A percentile compares a stretch with the other conserved stretches of the same genome.
Conservation (phyloP, 345 rosid genomes). For the Eucalyptus tenuipes region DNA sequence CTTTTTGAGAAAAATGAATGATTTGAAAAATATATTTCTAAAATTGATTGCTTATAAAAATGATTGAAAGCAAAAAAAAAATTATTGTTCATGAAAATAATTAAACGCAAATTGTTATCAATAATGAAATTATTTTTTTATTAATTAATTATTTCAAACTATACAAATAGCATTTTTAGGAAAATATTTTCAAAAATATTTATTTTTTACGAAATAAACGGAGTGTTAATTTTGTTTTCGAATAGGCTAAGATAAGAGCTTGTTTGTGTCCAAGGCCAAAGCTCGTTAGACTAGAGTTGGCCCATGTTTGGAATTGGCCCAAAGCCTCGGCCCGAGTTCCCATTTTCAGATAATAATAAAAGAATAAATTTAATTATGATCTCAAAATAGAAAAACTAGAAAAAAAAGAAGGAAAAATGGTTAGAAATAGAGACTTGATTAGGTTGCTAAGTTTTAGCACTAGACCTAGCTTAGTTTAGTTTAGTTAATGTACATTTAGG, state of each 20-base stretch:
- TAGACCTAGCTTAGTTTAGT: not conserved
- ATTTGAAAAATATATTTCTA: accelerated
- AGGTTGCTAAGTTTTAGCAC: not conserved
- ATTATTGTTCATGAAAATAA: too few relatives aligned
- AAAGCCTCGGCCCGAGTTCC: not conserved
- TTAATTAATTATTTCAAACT: accelerated
- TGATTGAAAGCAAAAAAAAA: too few relatives aligned
- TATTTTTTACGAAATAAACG: accelerated
- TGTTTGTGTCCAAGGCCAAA: not conserved
- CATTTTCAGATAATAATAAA: not conserved
- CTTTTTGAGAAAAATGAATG: not conserved
- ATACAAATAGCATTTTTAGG: too few relatives aligned
- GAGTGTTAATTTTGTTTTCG: too few relatives aligned
- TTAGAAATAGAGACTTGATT: not conserved
- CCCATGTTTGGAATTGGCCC: not conserved
- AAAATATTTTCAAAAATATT: too few relatives aligned
- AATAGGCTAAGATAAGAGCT: not conserved
- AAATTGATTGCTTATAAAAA: too few relatives aligned
- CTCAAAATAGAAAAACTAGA: not conserved
- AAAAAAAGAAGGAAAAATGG: not conserved
- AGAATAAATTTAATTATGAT: too few relatives aligned
- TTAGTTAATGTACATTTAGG: not conserved
- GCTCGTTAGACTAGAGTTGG: not conserved
- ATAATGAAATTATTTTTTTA: not conserved
- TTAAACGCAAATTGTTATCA: too few relatives aligned